phyloP scores from a whole-genome alignment of 1,139 yeast genomes.

The Debaryomyces robertsiae region DNA sequence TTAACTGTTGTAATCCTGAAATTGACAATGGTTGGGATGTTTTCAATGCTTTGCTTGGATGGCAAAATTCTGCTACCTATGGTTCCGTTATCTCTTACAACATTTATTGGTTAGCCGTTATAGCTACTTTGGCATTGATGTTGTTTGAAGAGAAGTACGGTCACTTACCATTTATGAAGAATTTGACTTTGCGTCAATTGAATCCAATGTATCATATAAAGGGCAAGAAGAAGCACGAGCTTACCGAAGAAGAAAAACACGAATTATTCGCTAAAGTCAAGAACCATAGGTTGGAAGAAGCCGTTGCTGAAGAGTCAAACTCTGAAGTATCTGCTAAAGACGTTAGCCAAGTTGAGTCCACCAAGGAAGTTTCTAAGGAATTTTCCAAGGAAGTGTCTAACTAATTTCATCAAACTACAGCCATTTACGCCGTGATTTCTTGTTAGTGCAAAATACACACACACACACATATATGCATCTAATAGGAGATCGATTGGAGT shows the following conservation, averaged over 20 bases:
- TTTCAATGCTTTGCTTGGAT: constrained; percentile 55
- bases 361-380: too few relatives aligned
- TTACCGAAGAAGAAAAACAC: constrained; percentile 54
- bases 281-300: constrained; percentile 11
- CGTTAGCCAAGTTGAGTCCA: too few relatives aligned
- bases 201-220: constrained; percentile 76
- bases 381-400: too few relatives aligned
- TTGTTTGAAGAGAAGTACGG: constrained; percentile 66
- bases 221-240: constrained; percentile 63
- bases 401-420: too few relatives aligned
- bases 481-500: neutral
- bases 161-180: constrained; percentile 46
- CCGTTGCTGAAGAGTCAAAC: too few relatives aligned
- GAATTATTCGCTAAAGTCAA: constrained; percentile 52
- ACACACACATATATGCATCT: constrained; percentile 8
- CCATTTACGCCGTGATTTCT: too few relatives aligned
- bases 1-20: constrained; percentile 91
- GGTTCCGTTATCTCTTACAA: constrained; percentile 86
- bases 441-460: constrained; percentile 4
- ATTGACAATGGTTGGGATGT: constrained; percentile 91
- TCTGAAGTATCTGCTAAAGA: too few relatives aligned
- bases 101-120: constrained; percentile 74
- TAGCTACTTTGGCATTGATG: constrained; percentile 58
- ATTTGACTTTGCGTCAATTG: constrained; percentile 53
- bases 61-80: constrained; percentile 65